phyloP scores from a whole-genome alignment of 495 filamentous ascomycete species.

The Aspergillus mulundensis region DNA sequence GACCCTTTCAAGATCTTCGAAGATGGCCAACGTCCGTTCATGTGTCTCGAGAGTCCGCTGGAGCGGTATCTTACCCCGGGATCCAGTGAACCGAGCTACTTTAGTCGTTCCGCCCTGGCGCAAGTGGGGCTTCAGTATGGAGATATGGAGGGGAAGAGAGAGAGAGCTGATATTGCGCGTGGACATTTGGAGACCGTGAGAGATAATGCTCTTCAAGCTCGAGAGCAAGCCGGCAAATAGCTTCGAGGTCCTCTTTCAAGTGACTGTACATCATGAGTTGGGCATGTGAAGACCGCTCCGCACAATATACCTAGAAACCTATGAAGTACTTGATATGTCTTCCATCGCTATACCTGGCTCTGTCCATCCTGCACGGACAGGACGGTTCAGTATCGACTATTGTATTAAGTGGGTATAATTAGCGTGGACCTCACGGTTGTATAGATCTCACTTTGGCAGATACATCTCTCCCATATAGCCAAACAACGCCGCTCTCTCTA shows the following conservation, averaged over 20 bases:
- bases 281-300: neutral
- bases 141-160: constrained; percentile 12
- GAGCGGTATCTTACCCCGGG: constrained; percentile 26
- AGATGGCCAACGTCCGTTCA: constrained; percentile 2
- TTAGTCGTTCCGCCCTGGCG: constrained; percentile 14
- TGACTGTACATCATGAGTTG: neutral
- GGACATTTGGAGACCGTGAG: constrained; percentile 7
- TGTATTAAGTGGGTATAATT: constrained; percentile 17
- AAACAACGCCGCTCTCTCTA: constrained; percentile 6
- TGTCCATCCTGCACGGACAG: neutral
- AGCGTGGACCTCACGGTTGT: constrained; percentile 2
- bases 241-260: neutral
- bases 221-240: neutral
- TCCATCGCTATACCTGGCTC: neutral
- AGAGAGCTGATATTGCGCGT: constrained; percentile 11
- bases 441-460: neutral
- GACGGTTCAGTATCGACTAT: neutral
- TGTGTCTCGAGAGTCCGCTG: constrained; percentile 17
- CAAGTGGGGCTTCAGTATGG: constrained; percentile 14
- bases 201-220: neutral
- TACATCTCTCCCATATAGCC: neutral
- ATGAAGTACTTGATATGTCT: neutral
- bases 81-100: constrained; percentile 17
- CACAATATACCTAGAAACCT: neutral
- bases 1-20: constrained; percentile 14